phyloP scores from a whole-genome alignment of 352 stramenopile genomes.

The Phytophthora macrochlamydospora region DNA sequence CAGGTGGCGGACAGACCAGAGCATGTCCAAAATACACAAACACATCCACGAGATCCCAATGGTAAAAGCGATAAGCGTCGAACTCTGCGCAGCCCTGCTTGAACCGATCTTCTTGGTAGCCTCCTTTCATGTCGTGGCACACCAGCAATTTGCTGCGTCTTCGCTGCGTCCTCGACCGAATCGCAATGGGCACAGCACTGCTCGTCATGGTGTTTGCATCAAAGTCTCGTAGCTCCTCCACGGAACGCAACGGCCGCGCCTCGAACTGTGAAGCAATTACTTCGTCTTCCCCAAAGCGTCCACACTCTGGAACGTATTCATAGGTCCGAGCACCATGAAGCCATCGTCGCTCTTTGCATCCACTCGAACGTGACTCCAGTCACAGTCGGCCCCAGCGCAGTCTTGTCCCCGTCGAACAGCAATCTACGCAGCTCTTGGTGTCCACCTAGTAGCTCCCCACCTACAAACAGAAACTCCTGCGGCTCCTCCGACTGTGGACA shows the following conservation, averaged over 20 bases:
- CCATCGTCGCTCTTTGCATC: conserved; percentile 24
- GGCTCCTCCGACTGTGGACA: conserved; percentile 6
- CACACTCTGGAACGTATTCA: conserved; percentile 29
- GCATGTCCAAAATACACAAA: conserved; percentile 67
- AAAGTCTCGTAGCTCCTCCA: conserved; percentile 39
- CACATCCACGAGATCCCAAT: conserved; percentile 60
- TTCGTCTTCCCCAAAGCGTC: background rate
- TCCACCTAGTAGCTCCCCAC: conserved; percentile 23
- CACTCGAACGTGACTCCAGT: conserved; percentile 30
- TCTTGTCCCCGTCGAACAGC: conserved; percentile 18
- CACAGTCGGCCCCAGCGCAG: conserved; percentile 11
- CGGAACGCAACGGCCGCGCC: conserved; percentile 33
- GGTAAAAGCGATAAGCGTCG: conserved; percentile 52
- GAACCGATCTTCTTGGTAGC: conserved; percentile 46
- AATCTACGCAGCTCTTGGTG: conserved; percentile 16
- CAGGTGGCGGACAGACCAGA: conserved; percentile 51
- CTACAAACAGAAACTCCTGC: conserved; percentile 39
- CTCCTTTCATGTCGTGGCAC: conserved; percentile 64
- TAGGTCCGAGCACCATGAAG: conserved; percentile 35
- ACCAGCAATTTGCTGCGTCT: conserved; percentile 57
- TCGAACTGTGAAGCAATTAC: conserved; percentile 16
- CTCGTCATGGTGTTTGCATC: conserved; percentile 4
- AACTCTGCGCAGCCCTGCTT: conserved; percentile 43
- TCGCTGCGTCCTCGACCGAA: conserved; percentile 21
- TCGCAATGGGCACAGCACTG: conserved; percentile 33